phyloP scores from a whole-genome alignment of 805 yeast species.

The Phaffomyces thermotolerans region DNA sequence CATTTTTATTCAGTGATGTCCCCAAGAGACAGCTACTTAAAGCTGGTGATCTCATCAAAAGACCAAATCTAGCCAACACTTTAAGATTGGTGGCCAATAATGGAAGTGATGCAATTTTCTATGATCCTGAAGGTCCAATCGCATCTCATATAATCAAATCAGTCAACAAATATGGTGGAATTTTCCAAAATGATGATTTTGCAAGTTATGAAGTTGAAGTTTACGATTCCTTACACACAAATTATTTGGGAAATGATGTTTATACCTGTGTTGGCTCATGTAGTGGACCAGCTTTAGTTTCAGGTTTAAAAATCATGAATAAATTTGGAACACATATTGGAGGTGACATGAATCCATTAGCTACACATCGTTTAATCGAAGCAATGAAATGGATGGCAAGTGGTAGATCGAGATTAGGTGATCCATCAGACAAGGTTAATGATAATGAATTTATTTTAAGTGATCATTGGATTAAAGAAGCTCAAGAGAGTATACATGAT shows the following conservation, averaged over 20 bases:
- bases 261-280: constrained; percentile 67
- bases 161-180: constrained; percentile 55
- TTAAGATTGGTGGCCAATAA: constrained; percentile 61
- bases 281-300: constrained; percentile 73
- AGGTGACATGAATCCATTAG: constrained; percentile 39
- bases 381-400: constrained; percentile 92
- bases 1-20: constrained; percentile 38
- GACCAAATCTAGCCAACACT: constrained; percentile 62
- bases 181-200: constrained; percentile 61
- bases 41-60: constrained; percentile 52
- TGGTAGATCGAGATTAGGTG: constrained; percentile 83
- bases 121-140: constrained; percentile 75
- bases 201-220: constrained; percentile 44
- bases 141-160: constrained; percentile 50
- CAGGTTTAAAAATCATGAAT: constrained; percentile 66
- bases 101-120: constrained; percentile 73
- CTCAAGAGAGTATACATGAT: constrained; percentile 46
- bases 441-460: constrained; percentile 34
- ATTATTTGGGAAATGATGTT: constrained; percentile 36
- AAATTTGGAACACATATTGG: constrained; percentile 33
- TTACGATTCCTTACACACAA: constrained; percentile 34
- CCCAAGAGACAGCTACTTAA: constrained; percentile 29
- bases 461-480: constrained; percentile 49
- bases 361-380: constrained; percentile 68
- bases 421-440: constrained; percentile 34